Base-by-base conservation (phyloP, 805 yeast genomes). In the Metschnikowia corniflorae region DNA sequence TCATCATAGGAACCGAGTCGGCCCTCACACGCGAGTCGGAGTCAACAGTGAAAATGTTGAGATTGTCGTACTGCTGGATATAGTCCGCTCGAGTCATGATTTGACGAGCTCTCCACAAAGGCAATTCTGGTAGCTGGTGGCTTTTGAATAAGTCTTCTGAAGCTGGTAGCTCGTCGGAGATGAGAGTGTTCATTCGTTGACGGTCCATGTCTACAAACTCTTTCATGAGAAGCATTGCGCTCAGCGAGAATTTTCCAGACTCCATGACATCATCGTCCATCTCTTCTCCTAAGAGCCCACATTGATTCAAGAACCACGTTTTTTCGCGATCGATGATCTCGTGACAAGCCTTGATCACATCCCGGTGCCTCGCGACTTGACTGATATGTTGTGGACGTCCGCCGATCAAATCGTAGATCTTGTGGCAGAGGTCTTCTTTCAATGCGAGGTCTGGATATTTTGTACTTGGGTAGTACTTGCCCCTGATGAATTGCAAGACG, bases 211-310 rank as follows among this genome's bases (percentile, higher is more conserved):
- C 75, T 2, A 84, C 93, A 50, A 85, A 71, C 41, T 73, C 85
- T 38, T 75, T 66, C 75, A 82, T 79, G 37, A 84, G 61, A 5
- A 80, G 60, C 88, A 84, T 82, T 12, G 91, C 89, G 27, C 83
- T 70, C 7, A 79, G 65, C 2, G 87, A 70, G 49, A 84, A 84
- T 56, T 84, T 85, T 5, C 94, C 94, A 44, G 74, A 70, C 44
- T 82, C 89, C 84, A 84, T 82, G 6, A 86, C 95, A 60, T 86
- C 95, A 51, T 86, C 95, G 53, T 86, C 95, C 95, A 86, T 84
- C 14, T 70, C 77, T 46, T 69, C 71, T 2, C 94, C 95, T 7
- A 86, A 58, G 10, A 86, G 61, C 0, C 87, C 93, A 58, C 94
- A 85, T 50, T 85, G 86, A 53, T 83, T 86, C 46, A 86, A 66